Percentiles rank a stretch among this genome's conserved stretches.
Conservation (phyloP, 2,329 filamentous ascomycete species). For the Monosporascus sp. region DNA sequence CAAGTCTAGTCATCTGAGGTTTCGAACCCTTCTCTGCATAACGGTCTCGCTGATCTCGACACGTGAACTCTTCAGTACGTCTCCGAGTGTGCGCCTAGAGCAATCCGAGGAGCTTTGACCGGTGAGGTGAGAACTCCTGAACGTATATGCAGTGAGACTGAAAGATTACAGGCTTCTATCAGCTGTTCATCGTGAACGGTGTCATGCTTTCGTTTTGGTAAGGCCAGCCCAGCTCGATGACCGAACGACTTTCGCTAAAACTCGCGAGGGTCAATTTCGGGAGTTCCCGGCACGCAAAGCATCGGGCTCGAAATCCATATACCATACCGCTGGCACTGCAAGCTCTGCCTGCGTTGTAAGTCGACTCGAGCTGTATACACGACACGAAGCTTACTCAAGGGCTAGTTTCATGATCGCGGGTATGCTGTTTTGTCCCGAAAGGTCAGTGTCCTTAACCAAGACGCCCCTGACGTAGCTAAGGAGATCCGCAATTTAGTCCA, state of each 20-base stretch:
- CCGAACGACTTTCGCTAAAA: slow-evolving; percentile 26
- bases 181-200: slow-evolving; percentile 42
- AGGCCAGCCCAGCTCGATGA: slow-evolving; percentile 1
- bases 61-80: slow-evolving; percentile 25
- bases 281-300: slow-evolving; percentile 13
- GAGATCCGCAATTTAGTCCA: slow-evolving; percentile 37
- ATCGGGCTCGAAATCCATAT: slow-evolving; percentile 44
- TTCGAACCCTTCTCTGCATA: neutral
- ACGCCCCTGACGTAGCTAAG: too few relatives aligned
- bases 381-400: neutral
- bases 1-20: too few relatives aligned
- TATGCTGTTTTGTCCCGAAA: slow-evolving; percentile 55
- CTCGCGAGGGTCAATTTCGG: slow-evolving; percentile 51
- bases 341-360: slow-evolving; percentile 53
- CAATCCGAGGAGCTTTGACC: slow-evolving; percentile 45
- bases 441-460: slow-evolving; percentile 25
- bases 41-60: neutral
- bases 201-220: slow-evolving; percentile 38
- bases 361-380: neutral
- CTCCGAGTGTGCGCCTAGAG: slow-evolving; percentile 44
- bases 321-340: slow-evolving; percentile 61
- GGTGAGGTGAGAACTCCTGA: slow-evolving; percentile 19
- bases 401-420: slow-evolving; percentile 46
- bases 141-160: neutral
- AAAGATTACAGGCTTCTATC: slow-evolving; percentile 34